Base-by-base conservation (phyloP, 2,329 filamentous ascomycete genomes). In the Fusarium citri region DNA sequence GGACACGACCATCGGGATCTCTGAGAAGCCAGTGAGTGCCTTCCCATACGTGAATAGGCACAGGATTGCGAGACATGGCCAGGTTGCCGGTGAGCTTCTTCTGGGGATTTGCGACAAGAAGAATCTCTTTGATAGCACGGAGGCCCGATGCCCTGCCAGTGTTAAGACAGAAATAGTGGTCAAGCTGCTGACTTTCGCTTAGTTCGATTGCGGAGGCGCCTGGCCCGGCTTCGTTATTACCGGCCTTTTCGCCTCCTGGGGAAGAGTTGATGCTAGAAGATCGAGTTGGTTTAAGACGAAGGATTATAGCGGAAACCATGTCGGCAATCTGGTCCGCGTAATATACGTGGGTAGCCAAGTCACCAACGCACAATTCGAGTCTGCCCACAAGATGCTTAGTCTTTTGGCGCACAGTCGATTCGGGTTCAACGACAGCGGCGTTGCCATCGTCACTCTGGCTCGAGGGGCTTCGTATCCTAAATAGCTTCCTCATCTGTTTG, bases 281-380 rank as follows among this genome's bases (percentile, higher is more conserved):
- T 40, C 80, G 81, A 3, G 82, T 79, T 5, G 94, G 93, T 79
- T 92, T 96, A 30, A 98, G 85, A 22, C 94, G 91, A 30, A 88
- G 83, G 18, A 98, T 82, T 46, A 98, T 91, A 1, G 93, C 89
- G 22, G 90, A 87, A 54, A 98, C 89, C 94, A 98, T 98, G 79
- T 99, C 96, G 3, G 92, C 90, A 58, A 98, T 93, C 79, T 99
- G 96, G 74, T 98, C 95, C 3, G 93, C 93, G 78, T 99, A 99
- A 83, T 99, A 99, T 31, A 98, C 91, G 76, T 99, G 96, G 1
- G 93, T 97, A 4, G 94, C 94, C 28, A 99, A 84, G 77, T 94
- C 89, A n/a, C 94, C 94, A 66, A 98, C 94, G 80, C 93, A 97
- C 72, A 88, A 86, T 77, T 96, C 91, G 18, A 98, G 86, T 31